Percentiles rank a stretch among this genome's conserved stretches.
phyloP scores from a whole-genome alignment of 495 filamentous ascomycete species.

The Podospora bellae-mahoneyi region DNA sequence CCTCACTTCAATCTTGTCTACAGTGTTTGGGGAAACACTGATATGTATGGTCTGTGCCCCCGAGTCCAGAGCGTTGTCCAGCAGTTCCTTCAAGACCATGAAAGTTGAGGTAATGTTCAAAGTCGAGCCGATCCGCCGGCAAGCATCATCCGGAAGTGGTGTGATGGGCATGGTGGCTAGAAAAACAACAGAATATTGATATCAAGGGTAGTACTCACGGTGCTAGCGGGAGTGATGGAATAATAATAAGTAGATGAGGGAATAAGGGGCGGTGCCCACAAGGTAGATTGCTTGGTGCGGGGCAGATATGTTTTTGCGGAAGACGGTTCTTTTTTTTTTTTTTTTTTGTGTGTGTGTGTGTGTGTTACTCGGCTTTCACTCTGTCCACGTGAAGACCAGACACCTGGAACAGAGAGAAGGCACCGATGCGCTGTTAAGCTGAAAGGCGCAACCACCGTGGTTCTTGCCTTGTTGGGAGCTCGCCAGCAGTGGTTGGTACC shows the following conservation, averaged over 20 bases:
- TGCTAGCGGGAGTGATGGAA: too few species aligned
- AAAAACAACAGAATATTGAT: not conserved
- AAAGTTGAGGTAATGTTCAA: not conserved
- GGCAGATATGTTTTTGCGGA: too few species aligned
- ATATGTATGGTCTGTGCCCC: conserved; percentile 54
- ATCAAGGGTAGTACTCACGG: too few species aligned
- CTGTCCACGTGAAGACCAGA: not conserved
- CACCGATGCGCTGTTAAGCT: not conserved
- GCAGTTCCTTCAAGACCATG: not conserved
- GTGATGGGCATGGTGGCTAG: not conserved
- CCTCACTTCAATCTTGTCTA: conserved; percentile 82
- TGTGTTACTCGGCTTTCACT: not conserved
- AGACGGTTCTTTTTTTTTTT: too few species aligned
- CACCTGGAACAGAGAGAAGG: not conserved
- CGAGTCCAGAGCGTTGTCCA: not conserved
- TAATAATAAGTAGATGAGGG: too few species aligned
- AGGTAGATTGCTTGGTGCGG: too few species aligned
- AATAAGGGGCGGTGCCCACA: too few species aligned
- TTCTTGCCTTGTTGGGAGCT: not conserved
- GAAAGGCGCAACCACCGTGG: not conserved
- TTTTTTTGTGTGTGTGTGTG: too few species aligned
- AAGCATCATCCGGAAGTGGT: not conserved
- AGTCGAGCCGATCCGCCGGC: not conserved
- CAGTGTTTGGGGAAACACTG: conserved; percentile 67
- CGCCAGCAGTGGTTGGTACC: not conserved